These are phyloP conservation scores for Glaciozyma antarctica DNA, from an alignment of 768 basidiomycete genomes.

Conservation along the genomic window DNA sequence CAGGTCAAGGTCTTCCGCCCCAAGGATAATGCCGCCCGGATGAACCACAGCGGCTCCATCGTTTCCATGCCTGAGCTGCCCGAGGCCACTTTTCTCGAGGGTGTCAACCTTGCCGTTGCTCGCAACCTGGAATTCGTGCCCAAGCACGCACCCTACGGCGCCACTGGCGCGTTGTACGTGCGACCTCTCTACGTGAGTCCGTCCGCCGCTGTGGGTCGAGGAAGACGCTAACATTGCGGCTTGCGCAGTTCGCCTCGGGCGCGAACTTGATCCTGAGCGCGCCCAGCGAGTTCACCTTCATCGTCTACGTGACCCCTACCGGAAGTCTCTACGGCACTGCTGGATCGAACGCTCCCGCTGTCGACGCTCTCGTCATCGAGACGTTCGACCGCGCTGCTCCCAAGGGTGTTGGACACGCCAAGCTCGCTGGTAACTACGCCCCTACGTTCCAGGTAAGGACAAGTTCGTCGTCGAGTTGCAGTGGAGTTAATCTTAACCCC, in stretches of 20 bases:
- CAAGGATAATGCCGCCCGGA: constrained; percentile 26
- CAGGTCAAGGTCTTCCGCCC: constrained; percentile 33
- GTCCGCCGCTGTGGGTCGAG: constrained; percentile 5
- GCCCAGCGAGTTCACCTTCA: constrained; percentile 32
- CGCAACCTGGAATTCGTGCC: constrained; percentile 34
- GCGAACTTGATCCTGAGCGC: constrained; percentile 27
- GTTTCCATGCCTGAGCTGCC: constrained; percentile 34
- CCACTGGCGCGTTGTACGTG: constrained; percentile 23
- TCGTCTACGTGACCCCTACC: constrained; percentile 32
- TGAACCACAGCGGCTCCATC: constrained; percentile 22
- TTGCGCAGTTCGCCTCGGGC: constrained; percentile 24
- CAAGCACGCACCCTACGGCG: constrained; percentile 24
- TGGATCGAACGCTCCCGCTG: constrained; percentile 28
- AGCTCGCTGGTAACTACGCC: constrained; percentile 26
- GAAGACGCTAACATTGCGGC: background rate
- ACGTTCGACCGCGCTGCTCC: constrained; percentile 35
- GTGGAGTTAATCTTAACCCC: constrained; percentile 22
- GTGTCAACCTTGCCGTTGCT: constrained; percentile 24
- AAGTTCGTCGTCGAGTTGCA: background rate
- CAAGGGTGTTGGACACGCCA: constrained; percentile 25
- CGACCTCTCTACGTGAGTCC: constrained; percentile 21
- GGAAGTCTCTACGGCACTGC: constrained; percentile 32
- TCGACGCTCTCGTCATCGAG: constrained; percentile 32
- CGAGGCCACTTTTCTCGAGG: constrained; percentile 32
- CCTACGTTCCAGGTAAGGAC: background rate